Percentiles rank a stretch among this genome's conserved stretches.
Conservation (phyloP, 768 basidiomycete species). For the Leccinum broughii region DNA sequence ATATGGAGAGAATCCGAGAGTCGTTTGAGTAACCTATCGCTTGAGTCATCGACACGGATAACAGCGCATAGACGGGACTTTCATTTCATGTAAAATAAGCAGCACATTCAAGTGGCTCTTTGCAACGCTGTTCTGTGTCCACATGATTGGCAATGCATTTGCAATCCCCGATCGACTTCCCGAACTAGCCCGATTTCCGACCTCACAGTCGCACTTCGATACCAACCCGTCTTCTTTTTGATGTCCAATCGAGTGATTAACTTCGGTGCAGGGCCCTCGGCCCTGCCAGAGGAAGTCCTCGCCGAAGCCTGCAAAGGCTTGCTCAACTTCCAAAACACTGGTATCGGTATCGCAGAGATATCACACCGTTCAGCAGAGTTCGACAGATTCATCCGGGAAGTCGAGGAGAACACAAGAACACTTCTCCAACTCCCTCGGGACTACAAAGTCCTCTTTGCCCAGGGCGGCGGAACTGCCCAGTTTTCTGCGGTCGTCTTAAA, state of each 20-base stretch:
- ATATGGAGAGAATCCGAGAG: slow-evolving; percentile 36
- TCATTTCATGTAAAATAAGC: background rate
- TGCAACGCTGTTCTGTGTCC: too few relatives aligned
- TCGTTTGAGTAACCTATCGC: slow-evolving; percentile 23
- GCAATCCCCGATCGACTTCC: background rate
- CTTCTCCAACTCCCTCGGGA: slow-evolving; percentile 82
- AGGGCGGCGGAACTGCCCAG: slow-evolving; percentile 91
- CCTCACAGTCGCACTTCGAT: background rate
- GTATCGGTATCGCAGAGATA: slow-evolving; percentile 95
- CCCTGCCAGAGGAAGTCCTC: slow-evolving; percentile 84
- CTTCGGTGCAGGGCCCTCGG: slow-evolving; percentile 94
- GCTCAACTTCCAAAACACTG: slow-evolving; percentile 87
- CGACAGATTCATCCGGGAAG: slow-evolving; percentile 58
- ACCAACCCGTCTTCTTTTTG: slow-evolving; percentile 1
- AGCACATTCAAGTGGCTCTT: background rate
- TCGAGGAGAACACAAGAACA: slow-evolving; percentile 66
- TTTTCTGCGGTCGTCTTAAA: slow-evolving; percentile 94
- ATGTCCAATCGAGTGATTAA: slow-evolving; percentile 64
- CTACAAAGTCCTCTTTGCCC: slow-evolving; percentile 87
- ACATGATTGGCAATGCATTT: too few relatives aligned
- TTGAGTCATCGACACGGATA: slow-evolving; percentile 8
- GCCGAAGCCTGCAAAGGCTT: slow-evolving; percentile 79
- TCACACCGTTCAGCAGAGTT: slow-evolving; percentile 96
- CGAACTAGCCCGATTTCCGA: background rate
- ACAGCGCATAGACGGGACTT: background rate